Base-by-base conservation (phyloP, 2,329 filamentous ascomycete genomes). In the Fusarium verticillioides region DNA sequence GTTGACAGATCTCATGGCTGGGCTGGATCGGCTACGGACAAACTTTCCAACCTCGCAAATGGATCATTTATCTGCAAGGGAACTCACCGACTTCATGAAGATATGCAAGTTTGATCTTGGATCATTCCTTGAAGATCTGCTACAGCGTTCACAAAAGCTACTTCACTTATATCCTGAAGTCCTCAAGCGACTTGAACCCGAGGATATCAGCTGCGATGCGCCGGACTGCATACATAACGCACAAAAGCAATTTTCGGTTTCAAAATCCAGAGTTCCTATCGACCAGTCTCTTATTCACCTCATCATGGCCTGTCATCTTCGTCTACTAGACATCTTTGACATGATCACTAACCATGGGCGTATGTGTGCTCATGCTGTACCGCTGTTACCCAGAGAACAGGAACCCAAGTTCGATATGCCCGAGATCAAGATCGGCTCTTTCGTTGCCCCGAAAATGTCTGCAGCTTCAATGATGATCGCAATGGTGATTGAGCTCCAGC, bases 361-460 rank as follows among this genome's bases (percentile, higher is more conserved):
- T 16, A 66, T 80, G 16, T 85, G 84, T 66, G 72, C 75, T 18
- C 76, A 77, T 34, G 69, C 81, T 46, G 77, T 78, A 11, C 52
- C 77, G 0, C 76, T 77, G 2, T 70, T 80, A 2, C 79, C 81
- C 1, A 59, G 70, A 9, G 69, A 77, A 18, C 65, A 75, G 19
- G 78, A 81, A 19, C 82, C 80, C 1, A 76, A 77, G 10, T 78
- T 84, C 42, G 78, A 81, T 23, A 78, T 85, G 7, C 83, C 84
- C 0, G 81, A 84, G 52, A 81, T 85, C 19, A 80, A 81, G 8
- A 80, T 85, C 9, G 84, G 84, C 4, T 81, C 81, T 4, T 83
- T 83, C 50, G 73, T 82, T 23, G 79, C 81, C 10, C 79, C 81
- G 6, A 78, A 78, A 16, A 66, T 69, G 2, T 78, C 81, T 9